These are phyloP conservation scores for Cyberlindnera xylosilytica DNA, from an alignment of 805 yeast genomes.

Conservation along the genomic window DNA sequence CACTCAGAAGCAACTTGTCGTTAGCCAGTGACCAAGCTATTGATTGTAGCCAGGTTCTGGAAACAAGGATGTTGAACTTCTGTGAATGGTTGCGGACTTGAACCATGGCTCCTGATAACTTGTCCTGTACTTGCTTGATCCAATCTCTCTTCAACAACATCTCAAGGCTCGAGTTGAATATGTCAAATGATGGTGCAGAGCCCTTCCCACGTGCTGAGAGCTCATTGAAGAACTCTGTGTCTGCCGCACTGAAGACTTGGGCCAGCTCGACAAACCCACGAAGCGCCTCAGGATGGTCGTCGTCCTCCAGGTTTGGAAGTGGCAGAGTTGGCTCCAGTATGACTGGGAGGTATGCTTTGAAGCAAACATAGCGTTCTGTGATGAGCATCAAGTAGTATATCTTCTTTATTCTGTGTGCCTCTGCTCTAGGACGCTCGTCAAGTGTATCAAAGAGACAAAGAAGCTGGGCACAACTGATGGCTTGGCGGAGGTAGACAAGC, in stretches of 20 bases:
- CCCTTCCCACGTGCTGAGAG: slow-evolving; percentile 4
- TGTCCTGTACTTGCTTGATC: slow-evolving; percentile 18
- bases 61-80: slow-evolving; percentile 19
- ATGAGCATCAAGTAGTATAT: slow-evolving; percentile 23
- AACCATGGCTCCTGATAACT: slow-evolving; percentile 8
- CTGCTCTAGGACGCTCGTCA: slow-evolving; percentile 9
- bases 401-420: slow-evolving; percentile 22
- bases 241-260: slow-evolving; percentile 23
- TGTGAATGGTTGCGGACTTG: slow-evolving; percentile 13
- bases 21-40: slow-evolving; percentile 24
- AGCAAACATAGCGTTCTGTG: slow-evolving; percentile 22
- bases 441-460: slow-evolving; percentile 18
- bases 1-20: slow-evolving; percentile 13
- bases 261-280: slow-evolving; percentile 24
- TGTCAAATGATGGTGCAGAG: neutral
- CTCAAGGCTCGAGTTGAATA: slow-evolving; percentile 9
- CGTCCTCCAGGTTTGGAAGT: slow-evolving; percentile 21
- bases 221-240: slow-evolving; percentile 20
- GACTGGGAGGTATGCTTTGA: slow-evolving; percentile 20
- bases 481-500: slow-evolving; percentile 20
- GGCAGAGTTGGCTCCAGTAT: slow-evolving; percentile 22
- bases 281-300: slow-evolving; percentile 23
- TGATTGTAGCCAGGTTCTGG: slow-evolving; percentile 25
- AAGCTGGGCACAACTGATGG: slow-evolving; percentile 23
- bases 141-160: slow-evolving; percentile 17